A percentile compares a stretch with the other conserved stretches of the same genome.
Evolutionary conservation across 768 basidiomycete genomes (phyloP).

Genomic region (Tulasnella sp.): DNA sequence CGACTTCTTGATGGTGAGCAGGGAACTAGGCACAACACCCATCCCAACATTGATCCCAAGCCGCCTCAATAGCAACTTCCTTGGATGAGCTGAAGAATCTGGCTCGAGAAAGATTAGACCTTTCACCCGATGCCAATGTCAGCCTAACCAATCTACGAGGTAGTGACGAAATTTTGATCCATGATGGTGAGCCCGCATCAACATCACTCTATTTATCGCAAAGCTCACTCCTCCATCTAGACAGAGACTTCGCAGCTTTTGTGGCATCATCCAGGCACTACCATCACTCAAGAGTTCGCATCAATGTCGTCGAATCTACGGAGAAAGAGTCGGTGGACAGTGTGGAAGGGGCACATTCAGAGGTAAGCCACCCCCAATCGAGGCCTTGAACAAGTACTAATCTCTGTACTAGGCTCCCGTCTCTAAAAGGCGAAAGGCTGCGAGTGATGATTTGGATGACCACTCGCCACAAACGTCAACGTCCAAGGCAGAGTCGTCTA

Average conservation of each 20-base stretch:
- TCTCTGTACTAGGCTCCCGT: not conserved
- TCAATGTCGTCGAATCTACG: not conserved
- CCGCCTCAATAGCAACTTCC: slow-evolving; percentile 47
- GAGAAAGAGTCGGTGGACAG: not conserved
- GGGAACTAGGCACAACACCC: too few species aligned
- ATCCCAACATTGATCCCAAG: too few species aligned
- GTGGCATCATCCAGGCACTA: slow-evolving; percentile 2
- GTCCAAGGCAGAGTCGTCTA: too few species aligned
- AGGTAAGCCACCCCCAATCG: not conserved
- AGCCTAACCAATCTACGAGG: slow-evolving; percentile 45
- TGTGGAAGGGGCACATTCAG: not conserved
- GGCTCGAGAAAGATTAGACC: slow-evolving; percentile 51
- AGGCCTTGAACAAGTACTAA: not conserved
- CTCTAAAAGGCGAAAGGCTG: too few species aligned
- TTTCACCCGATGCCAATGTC: slow-evolving; percentile 32
- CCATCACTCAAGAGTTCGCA: not conserved
- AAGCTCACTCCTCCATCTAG: not conserved
- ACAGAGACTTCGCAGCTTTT: slow-evolving; percentile 10
- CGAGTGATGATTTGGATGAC: too few species aligned
- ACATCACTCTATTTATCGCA: not conserved
- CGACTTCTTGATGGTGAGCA: slow-evolving; percentile 35
- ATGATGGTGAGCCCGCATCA: slow-evolving; percentile 46
- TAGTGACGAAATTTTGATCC: slow-evolving; percentile 50
- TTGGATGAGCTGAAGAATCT: slow-evolving; percentile 47
- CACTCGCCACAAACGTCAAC: too few species aligned